phyloP scores from a whole-genome alignment of 1,284 basidiomycete genomes.

The Apiotrichum akiyoshidainum region DNA sequence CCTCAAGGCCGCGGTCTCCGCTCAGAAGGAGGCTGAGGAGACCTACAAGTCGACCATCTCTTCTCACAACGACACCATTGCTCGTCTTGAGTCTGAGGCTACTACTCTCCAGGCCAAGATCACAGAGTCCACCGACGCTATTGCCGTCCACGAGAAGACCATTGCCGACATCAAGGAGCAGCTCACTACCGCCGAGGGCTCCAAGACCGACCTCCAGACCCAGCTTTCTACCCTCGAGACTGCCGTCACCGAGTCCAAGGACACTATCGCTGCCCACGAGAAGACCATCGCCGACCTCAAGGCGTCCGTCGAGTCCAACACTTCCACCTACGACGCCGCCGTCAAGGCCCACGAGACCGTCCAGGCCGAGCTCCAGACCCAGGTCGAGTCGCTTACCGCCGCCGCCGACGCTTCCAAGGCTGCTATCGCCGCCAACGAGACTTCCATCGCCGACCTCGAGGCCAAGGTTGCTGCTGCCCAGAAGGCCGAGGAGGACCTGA shows the following conservation, averaged over 20 bases:
- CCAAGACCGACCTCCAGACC: neutral
- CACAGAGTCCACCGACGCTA: neutral
- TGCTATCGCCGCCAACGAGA: neutral
- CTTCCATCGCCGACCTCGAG: constrained; percentile 3
- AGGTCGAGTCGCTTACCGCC: neutral
- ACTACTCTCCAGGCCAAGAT: neutral
- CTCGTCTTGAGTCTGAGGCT: neutral
- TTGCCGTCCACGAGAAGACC: constrained; percentile 19
- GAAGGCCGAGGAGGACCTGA: neutral
- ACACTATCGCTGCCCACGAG: constrained; percentile 13
- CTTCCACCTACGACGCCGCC: constrained; percentile 15
- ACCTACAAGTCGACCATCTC: constrained; percentile 1
- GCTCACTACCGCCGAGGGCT: neutral
- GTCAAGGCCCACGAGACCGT: constrained; percentile 1
- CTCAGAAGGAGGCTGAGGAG: neutral
- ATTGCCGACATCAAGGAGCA: constrained; percentile 22
- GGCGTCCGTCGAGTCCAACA: constrained; percentile 19
- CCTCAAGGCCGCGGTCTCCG: neutral
- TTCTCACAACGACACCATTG: constrained; percentile 9
- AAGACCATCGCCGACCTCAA: constrained; percentile 25
- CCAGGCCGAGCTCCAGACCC: constrained; percentile 1
- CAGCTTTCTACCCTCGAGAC: neutral
- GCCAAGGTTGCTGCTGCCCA: constrained; percentile 4
- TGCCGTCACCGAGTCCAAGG: neutral
- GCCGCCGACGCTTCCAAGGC: constrained; percentile 2